phyloP scores from a whole-genome alignment of 2,329 filamentous ascomycete genomes.

The Trichoderma sp. region DNA sequence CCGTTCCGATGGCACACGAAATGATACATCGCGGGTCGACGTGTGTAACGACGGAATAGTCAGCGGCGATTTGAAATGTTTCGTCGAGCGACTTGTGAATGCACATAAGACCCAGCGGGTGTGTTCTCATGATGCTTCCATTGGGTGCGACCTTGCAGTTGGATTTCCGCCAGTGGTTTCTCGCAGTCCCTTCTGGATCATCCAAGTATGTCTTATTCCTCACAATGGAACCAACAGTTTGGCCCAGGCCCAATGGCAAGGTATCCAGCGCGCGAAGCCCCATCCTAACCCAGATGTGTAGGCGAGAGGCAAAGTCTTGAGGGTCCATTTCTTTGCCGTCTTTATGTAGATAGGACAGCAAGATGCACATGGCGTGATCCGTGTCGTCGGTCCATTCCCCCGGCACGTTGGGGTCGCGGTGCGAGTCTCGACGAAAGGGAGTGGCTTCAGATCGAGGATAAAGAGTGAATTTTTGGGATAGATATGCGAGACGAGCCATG shows the following conservation, averaged over 20 bases:
- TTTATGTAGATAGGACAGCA: slow-evolving; percentile 47
- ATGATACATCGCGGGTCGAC: slow-evolving; percentile 51
- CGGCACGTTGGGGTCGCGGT: slow-evolving; percentile 40
- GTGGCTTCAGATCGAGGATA: slow-evolving; percentile 36
- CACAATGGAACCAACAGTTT: slow-evolving; percentile 45
- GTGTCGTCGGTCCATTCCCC: slow-evolving; percentile 55
- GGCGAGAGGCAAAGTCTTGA: slow-evolving; percentile 42
- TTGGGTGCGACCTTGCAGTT: slow-evolving; percentile 45
- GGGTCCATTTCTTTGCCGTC: slow-evolving; percentile 37
- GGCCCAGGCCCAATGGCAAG: slow-evolving; percentile 46
- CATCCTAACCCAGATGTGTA: slow-evolving; percentile 46
- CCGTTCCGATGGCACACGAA: slow-evolving; percentile 46
- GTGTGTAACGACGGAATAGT: slow-evolving; percentile 46
- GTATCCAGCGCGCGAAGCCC: slow-evolving; percentile 47
- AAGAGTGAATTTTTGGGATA: slow-evolving; percentile 39
- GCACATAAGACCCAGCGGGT: slow-evolving; percentile 49
- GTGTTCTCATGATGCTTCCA: slow-evolving; percentile 52
- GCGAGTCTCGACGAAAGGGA: slow-evolving; percentile 42
- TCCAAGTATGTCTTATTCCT: slow-evolving; percentile 36
- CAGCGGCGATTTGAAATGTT: slow-evolving; percentile 42
- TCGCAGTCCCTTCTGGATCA: slow-evolving; percentile 40
- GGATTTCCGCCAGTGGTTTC: slow-evolving; percentile 40
- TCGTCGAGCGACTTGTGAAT: slow-evolving; percentile 39
- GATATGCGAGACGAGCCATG: slow-evolving; percentile 36
- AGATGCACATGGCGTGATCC: slow-evolving; percentile 48